Conservation (phyloP, 805 yeast species). For the Hanseniaspora singularis region DNA sequence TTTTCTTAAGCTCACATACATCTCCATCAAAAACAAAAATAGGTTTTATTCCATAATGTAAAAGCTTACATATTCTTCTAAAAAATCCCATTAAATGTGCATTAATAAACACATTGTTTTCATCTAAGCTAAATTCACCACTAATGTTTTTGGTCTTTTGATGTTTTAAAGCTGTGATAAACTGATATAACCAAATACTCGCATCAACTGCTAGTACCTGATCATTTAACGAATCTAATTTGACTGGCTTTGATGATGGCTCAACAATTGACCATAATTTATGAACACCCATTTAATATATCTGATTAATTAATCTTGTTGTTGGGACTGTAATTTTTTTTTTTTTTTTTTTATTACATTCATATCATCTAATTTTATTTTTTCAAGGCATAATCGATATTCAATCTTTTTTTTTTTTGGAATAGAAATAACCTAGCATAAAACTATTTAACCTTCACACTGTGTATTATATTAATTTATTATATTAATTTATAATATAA, state of each 20-base stretch:
- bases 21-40: slow-evolving; percentile 94
- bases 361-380: neutral
- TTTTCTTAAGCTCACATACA: slow-evolving; percentile 70
- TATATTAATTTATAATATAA: no score
- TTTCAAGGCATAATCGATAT: neutral
- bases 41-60: slow-evolving; percentile 78
- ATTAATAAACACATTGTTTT: slow-evolving; percentile 63
- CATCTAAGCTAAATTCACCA: slow-evolving; percentile 25
- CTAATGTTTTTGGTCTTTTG: slow-evolving; percentile 16
- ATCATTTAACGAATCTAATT: slow-evolving; percentile 70
- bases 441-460: neutral
- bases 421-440: neutral
- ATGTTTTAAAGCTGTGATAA: slow-evolving; percentile 86
- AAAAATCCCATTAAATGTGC: slow-evolving; percentile 95
- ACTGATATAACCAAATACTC: slow-evolving; percentile 96
- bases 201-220: slow-evolving; percentile 89
- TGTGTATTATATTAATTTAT: no score
- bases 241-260: slow-evolving; percentile 81
- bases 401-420: neutral
- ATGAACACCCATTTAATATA: slow-evolving; percentile 76
- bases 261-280: slow-evolving; percentile 87
- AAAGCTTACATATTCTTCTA: slow-evolving; percentile 77
- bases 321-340: neutral
- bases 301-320: neutral
- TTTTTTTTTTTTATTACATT: neutral